These are phyloP conservation scores for Petasospora fabianii DNA, from an alignment of 1,139 yeast genomes.

Conservation along the genomic window DNA sequence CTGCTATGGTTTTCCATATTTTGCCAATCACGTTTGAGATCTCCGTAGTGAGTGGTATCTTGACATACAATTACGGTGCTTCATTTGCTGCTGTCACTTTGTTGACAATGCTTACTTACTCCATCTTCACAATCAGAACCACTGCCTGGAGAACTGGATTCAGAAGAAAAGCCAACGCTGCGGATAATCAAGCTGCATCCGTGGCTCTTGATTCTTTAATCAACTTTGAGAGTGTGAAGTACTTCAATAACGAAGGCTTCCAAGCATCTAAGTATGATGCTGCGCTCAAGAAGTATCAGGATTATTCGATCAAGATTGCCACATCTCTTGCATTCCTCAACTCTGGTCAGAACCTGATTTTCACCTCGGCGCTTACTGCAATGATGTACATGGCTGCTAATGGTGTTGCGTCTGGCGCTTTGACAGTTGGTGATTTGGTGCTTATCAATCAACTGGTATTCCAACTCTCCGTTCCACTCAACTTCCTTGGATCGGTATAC, in stretches of 20 bases:
- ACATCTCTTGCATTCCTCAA: slow-evolving; percentile 88
- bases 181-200: slow-evolving; percentile 92
- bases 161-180: slow-evolving; percentile 85
- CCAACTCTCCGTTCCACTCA: slow-evolving; percentile 90
- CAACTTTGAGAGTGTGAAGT: slow-evolving; percentile 91
- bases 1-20: slow-evolving; percentile 96
- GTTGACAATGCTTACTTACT: slow-evolving; percentile 81
- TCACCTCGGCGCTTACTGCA: slow-evolving; percentile 86
- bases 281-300: slow-evolving; percentile 74
- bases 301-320: slow-evolving; percentile 83
- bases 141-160: slow-evolving; percentile 96
- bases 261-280: slow-evolving; percentile 77
- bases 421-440: slow-evolving; percentile 96
- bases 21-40: slow-evolving; percentile 92
- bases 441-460: slow-evolving; percentile 92
- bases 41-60: slow-evolving; percentile 85
- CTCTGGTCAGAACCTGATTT: slow-evolving; percentile 88
- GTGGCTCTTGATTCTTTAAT: slow-evolving; percentile 92
- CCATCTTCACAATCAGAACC: slow-evolving; percentile 82
- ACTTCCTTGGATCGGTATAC: slow-evolving; percentile 92
- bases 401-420: slow-evolving; percentile 77
- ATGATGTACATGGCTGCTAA: slow-evolving; percentile 99
- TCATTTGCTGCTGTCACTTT: slow-evolving; percentile 88
- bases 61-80: slow-evolving; percentile 87
- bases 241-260: slow-evolving; percentile 82